Conservation (phyloP, 176 grass and related monocot genomes). For the Carex scoparia region DNA sequence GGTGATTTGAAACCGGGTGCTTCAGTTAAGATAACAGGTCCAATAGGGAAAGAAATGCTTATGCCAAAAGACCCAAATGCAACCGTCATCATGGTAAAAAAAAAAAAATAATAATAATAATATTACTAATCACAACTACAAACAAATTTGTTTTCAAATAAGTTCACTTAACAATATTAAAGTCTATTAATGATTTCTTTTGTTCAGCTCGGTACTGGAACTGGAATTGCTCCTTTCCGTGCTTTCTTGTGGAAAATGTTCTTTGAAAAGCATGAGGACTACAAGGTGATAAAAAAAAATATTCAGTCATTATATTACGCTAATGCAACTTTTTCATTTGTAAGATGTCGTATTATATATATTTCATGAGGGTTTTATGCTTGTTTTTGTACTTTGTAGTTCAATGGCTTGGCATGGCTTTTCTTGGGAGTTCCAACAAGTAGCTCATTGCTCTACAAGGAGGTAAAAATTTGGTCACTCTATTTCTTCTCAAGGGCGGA, state of each 20-base stretch:
- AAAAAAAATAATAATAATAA: not conserved
- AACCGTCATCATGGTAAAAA: conserved; percentile 67
- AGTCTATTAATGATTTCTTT: not conserved
- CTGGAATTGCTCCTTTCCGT: conserved; percentile 86
- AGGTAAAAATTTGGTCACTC: conserved; percentile 25
- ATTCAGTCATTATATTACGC: not conserved
- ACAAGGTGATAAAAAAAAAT: conserved; percentile 47
- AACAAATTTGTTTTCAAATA: not conserved
- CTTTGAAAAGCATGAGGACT: conserved; percentile 83
- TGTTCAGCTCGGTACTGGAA: conserved; percentile 78
- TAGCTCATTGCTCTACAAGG: conserved; percentile 79
- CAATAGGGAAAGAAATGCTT: conserved; percentile 97
- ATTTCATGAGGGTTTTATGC: not conserved
- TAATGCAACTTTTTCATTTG: not conserved
- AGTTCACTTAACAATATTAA: conserved; percentile 2
- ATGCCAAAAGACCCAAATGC: conserved; percentile 93
- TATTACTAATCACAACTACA: not conserved
- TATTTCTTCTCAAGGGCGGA: not conserved
- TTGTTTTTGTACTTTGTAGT: conserved; percentile 47
- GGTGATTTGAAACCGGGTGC: conserved; percentile 76
- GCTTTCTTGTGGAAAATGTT: conserved; percentile 98
- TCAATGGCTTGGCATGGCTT: conserved; percentile 88
- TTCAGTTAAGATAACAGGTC: conserved; percentile 72
- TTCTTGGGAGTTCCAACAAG: conserved; percentile 91
- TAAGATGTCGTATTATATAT: conserved; percentile 3